Evolutionary conservation across 768 basidiomycete genomes (phyloP).

Genomic region (Clathrus columnatus): DNA sequence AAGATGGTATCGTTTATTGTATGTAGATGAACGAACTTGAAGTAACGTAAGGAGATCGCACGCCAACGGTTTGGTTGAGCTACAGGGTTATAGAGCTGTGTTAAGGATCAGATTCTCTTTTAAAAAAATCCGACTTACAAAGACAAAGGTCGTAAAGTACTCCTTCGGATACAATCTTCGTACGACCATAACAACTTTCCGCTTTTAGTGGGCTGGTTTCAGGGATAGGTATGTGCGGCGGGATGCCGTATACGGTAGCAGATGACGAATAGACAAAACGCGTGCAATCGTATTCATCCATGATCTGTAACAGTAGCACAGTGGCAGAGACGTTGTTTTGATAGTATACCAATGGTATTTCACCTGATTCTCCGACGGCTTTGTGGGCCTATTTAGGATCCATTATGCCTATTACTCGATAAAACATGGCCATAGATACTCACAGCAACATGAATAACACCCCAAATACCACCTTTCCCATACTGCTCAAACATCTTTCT

Average conservation of each 20-base stretch:
- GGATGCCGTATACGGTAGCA: conserved; percentile 96
- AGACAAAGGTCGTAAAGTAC: conserved; percentile 84
- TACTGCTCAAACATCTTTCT: conserved; percentile 76
- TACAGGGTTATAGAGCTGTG: conserved; percentile 21
- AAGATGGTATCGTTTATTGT: not conserved
- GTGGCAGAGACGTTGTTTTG: conserved; percentile 90
- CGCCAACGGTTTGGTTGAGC: conserved; percentile 67
- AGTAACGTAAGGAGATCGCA: conserved; percentile 86
- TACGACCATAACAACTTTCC: conserved; percentile 89
- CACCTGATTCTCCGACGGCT: conserved; percentile 93
- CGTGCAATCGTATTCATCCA: conserved; percentile 75
- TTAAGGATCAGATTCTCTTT: conserved; percentile 11
- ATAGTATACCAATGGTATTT: conserved; percentile 91
- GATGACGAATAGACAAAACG: conserved; percentile 96
- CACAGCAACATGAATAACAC: conserved; percentile 91
- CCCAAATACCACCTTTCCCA: conserved; percentile 88
- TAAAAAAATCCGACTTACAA: conserved; percentile 34
- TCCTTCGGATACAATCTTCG: conserved; percentile 91
- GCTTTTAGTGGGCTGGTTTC: conserved; percentile 83
- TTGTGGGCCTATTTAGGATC: conserved; percentile 68
- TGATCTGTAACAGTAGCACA: conserved; percentile 73
- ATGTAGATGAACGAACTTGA: conserved; percentile 59
- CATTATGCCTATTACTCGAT: too few relatives aligned
- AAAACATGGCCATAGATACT: too few relatives aligned
- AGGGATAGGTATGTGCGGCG: conserved; percentile 86